Evolutionary conservation across 1,284 basidiomycete genomes (phyloP), one percentile per base, ranked within the genome.

Genomic region (Ceratobasidium sp.): DNA sequence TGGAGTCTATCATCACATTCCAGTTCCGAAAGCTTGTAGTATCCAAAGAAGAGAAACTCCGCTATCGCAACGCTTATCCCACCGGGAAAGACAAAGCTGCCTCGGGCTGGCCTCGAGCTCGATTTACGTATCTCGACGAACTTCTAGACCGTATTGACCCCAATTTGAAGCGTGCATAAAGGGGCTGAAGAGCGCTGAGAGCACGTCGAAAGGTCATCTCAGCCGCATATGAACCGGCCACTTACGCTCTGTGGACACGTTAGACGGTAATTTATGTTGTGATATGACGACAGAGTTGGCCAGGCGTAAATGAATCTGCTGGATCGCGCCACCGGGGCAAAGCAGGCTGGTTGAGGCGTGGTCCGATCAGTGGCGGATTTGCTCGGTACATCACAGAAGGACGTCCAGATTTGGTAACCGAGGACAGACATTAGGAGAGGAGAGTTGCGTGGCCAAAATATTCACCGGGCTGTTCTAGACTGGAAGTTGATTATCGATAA

Each of bases 51-150:
- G 15, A 40, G 53, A 33, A 71, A 71, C 69, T 71, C 69, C 69
- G 69, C 69, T 58, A 58, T 71, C 53, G 33, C 69, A 58, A 40
- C 58, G 69, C 69, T 71, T 58, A 71, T 56, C 69, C 33, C 6
- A 6, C 23, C n/a, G 49, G n/a, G 18, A 12, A n/a, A 40, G 53
- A 58, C 26, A 58, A 71, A 71, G 53, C 51, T 6, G 53, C 12
- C 20, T 53, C 49, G 20, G 69, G 23, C 39, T 28, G 4, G 28
- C 12, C 58, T 28, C 13, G 23, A 53, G 53, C 53, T 33, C 26
- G n/a, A 55, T 71, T 71, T 71, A 71, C 69, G 69, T 71, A 58
- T 53, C 13, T 51, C 9, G 42, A 12, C 28, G 13, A 42, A 33
- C 46, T 53, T 33, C 23, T 55, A 33, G 46, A 5, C 6, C 26